Evolutionary conservation across 2,329 filamentous ascomycete species (phyloP), one percentile per base, ranked within the genome.

Genomic region (Trichoderma guizhouense): DNA sequence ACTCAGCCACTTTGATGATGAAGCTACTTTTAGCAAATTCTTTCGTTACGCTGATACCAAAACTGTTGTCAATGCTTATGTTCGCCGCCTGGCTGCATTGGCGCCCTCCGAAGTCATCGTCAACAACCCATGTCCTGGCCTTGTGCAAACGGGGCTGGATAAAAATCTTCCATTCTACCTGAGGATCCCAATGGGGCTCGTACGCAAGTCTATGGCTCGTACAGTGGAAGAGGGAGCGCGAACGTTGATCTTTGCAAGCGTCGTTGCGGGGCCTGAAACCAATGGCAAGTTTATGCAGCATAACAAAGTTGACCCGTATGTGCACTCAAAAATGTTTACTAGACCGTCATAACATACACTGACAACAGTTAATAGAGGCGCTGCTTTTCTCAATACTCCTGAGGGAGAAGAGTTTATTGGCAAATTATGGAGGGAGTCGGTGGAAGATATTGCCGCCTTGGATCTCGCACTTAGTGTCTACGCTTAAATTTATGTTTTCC

Each of bases 141-240:
- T 68, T 47, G 53, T 60, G 26, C 65, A 47, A 32, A 68, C 65
- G 26, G 65, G 65, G 4, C 14, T 60, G n/a, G 65, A 68, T 32
- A 68, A 68, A 34, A 68, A 68, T 12, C 34, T 68, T 26, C 65
- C 65, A 3, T 68, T 68, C 24, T 68, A 58, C 43, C 34, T 68
- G 5, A 60, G 14, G 32, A n/a, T 60, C 2, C 53, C 36, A 11
- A 60, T 68, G 53, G 34, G 11, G 4, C 18, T 68, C 15, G 1
- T 60, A 8, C 65, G 65, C 36, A 60, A 24, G 24, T 43, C 53
- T n/a, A 60, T 11, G 24, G 65, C 53, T 36, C 65, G 53, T 24
- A 58, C 65, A 8, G 65, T 68, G n/a, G 65, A 60, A 2, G 65
- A 68, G 18, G 65, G 65, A 24, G 65, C 65, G 18, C 65, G 65